Percentiles rank a stretch among this genome's conserved stretches.
Evolutionary conservation across 2,329 filamentous ascomycete species (phyloP).

Genomic region (Aspergillus costaricaensis): DNA sequence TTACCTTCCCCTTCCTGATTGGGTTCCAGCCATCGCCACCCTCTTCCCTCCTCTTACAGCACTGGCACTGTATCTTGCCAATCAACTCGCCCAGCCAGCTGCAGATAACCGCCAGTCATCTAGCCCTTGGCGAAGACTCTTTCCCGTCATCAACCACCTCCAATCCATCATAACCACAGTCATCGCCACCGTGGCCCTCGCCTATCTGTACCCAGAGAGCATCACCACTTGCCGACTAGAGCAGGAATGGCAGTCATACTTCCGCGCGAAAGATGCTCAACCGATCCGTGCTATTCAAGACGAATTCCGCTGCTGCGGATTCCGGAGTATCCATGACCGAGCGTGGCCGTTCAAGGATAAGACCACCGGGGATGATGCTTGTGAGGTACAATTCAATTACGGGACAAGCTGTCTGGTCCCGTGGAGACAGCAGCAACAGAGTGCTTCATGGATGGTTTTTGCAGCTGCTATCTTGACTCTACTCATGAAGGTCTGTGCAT

Average conservation of each 20-base stretch:
- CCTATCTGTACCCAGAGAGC: conserved; percentile 31
- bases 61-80: conserved; percentile 12
- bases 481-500: conserved; percentile 23
- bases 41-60: conserved; percentile 21
- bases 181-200: conserved; percentile 32
- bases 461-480: conserved; percentile 26
- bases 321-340: conserved; percentile 38
- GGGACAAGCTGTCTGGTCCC: conserved; percentile 30
- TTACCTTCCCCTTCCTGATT: conserved; percentile 29
- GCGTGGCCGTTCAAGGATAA: conserved; percentile 43
- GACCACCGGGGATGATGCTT: conserved; percentile 32
- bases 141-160: conserved; percentile 19
- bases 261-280: conserved; percentile 31
- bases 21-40: conserved; percentile 26
- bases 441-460: conserved; percentile 33
- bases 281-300: conserved; percentile 39
- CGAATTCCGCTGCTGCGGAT: conserved; percentile 36
- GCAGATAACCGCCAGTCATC: not conserved
- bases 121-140: conserved; percentile 4
- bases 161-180: conserved; percentile 31
- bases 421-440: conserved; percentile 32
- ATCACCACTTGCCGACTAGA: conserved; percentile 33
- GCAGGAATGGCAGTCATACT: conserved; percentile 34
- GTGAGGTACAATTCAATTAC: conserved; percentile 36
- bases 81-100: not conserved